These are phyloP conservation scores for Ilyonectria mors-panacis DNA, from an alignment of 2,329 filamentous ascomycete genomes.

Conservation along the genomic window DNA sequence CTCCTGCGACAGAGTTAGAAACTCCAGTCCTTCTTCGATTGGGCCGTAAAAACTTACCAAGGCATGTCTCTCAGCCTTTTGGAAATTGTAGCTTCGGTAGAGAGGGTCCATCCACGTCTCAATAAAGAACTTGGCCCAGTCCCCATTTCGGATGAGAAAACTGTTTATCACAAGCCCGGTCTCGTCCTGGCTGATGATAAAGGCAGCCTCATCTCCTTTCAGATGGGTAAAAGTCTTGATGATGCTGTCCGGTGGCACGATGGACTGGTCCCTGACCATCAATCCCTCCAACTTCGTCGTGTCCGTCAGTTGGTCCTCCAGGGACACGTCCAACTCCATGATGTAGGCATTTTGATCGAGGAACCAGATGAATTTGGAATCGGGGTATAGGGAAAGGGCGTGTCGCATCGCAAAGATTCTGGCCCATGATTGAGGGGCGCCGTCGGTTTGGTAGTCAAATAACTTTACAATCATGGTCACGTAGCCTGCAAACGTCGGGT, in stretches of 20 bases:
- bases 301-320: conserved; percentile 81
- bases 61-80: conserved; percentile 93
- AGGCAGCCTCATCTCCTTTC: conserved; percentile 82
- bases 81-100: conserved; percentile 95
- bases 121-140: conserved; percentile 93
- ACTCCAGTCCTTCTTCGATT: background rate
- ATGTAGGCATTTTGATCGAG: conserved; percentile 89
- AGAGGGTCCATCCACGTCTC: conserved; percentile 98
- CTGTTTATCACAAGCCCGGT: conserved; percentile 84
- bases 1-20: conserved; percentile 69
- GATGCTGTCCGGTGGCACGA: conserved; percentile 96
- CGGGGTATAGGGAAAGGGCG: conserved; percentile 84
- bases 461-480: conserved; percentile 84
- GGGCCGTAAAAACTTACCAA: conserved; percentile 71
- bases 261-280: conserved; percentile 88
- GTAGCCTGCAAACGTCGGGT: conserved; percentile 76
- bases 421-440: conserved; percentile 76
- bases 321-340: conserved; percentile 81
- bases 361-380: conserved; percentile 87
- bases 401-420: conserved; percentile 90
- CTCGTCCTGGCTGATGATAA: conserved; percentile 88
- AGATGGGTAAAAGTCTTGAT: conserved; percentile 93
- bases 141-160: conserved; percentile 85
- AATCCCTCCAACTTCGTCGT: conserved; percentile 77
- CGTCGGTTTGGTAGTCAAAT: conserved; percentile 80